Conservation (phyloP, 306 rosid species). For the Herpetospermum pedunculosum region DNA sequence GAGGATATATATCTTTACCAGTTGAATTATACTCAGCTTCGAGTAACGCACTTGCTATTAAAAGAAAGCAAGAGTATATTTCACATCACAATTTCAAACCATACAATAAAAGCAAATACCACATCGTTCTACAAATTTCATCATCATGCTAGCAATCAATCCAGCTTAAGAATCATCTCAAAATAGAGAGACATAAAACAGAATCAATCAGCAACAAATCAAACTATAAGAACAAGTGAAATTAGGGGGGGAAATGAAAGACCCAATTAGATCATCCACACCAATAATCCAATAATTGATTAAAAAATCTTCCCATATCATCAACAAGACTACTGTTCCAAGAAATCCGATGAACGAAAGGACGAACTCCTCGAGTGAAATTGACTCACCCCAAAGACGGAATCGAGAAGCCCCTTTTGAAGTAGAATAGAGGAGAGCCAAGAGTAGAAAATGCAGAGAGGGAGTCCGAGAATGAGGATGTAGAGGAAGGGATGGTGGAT, state of each 20-base stretch:
- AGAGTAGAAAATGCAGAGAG: constrained; percentile 62
- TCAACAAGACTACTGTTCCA: too few relatives aligned
- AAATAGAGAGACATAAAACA: background rate
- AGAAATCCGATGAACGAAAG: too few relatives aligned
- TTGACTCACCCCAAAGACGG: constrained; percentile 39
- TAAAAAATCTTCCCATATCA: too few relatives aligned
- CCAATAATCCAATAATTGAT: too few relatives aligned
- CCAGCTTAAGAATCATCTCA: background rate
- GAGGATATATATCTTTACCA: too few relatives aligned
- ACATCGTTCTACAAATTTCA: background rate
- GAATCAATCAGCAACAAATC: background rate
- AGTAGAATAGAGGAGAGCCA: constrained; percentile 40
- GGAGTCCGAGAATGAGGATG: constrained; percentile 49
- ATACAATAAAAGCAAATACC: background rate
- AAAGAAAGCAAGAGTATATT: background rate
- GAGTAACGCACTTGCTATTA: background rate
- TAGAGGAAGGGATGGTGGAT: constrained; percentile 62
- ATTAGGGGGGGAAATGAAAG: background rate
- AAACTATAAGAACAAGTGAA: background rate
- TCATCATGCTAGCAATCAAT: background rate
- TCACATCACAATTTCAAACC: background rate
- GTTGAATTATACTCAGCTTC: too few relatives aligned
- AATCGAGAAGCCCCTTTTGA: constrained; percentile 36
- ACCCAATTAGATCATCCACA: background rate
- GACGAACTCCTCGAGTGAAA: too few relatives aligned